Evolutionary conservation across 2,329 filamentous ascomycete genomes (phyloP).

Genomic region (Apiospora aurea): DNA sequence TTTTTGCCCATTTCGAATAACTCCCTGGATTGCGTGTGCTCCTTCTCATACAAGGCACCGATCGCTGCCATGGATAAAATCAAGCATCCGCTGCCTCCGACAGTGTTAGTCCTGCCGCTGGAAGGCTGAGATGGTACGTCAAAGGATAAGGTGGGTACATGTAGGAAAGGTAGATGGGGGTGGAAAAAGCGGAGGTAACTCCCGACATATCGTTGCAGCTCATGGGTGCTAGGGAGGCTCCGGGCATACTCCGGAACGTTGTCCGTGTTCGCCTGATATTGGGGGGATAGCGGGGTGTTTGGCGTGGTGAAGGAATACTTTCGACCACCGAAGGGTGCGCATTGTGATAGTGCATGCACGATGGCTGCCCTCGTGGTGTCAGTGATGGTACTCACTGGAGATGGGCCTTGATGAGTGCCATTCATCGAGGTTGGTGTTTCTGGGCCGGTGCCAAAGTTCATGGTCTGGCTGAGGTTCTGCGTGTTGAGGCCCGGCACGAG

Average conservation of each 20-base stretch:
- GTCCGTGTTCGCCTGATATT: constrained; percentile 55
- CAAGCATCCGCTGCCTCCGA: constrained; percentile 85
- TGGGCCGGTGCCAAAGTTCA: constrained; percentile 70
- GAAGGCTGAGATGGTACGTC: constrained; percentile 75
- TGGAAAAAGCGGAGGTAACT: constrained; percentile 94
- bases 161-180: constrained; percentile 92
- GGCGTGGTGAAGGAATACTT: constrained; percentile 69
- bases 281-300: constrained; percentile 61
- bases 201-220: constrained; percentile 88
- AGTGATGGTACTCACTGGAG: constrained; percentile 66
- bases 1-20: constrained; percentile 94
- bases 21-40: constrained; percentile 79
- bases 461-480: constrained; percentile 69
- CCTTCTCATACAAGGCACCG: constrained; percentile 79
- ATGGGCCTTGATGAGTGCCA: constrained; percentile 25
- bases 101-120: constrained; percentile 64
- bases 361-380: constrained; percentile 69
- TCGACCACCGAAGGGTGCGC: constrained; percentile 62
- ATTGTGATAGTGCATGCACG: constrained; percentile 65
- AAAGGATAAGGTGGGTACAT: constrained; percentile 90
- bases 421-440: constrained; percentile 56
- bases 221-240: constrained; percentile 78
- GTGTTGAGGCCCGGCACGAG: constrained; percentile 70
- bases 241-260: constrained; percentile 59
- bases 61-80: constrained; percentile 87